These are phyloP conservation scores for Saccharomycopsis oosterbeekiorum DNA, from an alignment of 805 yeast species.

Conservation along the genomic window DNA sequence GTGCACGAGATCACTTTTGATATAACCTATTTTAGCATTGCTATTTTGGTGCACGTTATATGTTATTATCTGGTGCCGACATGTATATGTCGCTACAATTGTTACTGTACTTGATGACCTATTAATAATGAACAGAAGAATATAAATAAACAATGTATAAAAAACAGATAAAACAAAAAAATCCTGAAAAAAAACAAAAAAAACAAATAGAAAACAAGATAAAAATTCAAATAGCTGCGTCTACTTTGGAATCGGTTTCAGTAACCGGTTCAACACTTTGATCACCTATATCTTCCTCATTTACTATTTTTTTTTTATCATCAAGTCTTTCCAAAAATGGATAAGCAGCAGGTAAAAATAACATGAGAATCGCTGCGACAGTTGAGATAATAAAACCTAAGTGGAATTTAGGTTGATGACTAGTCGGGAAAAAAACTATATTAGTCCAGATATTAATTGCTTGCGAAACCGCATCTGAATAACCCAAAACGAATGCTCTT, in stretches of 20 bases:
- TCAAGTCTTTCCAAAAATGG: not conserved
- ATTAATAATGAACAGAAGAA: no score
- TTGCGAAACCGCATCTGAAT: constrained; percentile 34
- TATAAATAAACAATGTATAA: no score
- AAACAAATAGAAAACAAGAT: no score
- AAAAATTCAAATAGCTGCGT: no score
- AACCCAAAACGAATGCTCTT: constrained; percentile 30
- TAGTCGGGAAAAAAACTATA: not conserved
- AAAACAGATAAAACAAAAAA: no score
- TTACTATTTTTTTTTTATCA: not conserved
- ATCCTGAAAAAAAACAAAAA: no score
- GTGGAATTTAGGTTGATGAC: not conserved
- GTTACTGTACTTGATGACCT: no score
- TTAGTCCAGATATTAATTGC: constrained; percentile 31
- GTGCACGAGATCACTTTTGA: no score
- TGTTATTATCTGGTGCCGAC: no score
- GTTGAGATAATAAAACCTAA: not conserved
- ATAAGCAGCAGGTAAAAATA: not conserved
- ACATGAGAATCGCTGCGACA: not conserved
- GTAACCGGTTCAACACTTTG: not conserved
- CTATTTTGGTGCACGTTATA: no score
- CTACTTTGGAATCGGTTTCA: not conserved
- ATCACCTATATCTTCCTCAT: not conserved
- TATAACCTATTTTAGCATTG: no score
- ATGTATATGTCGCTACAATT: no score